Conservation (phyloP, 139 green algal species). For the Trebouxia sp. region DNA sequence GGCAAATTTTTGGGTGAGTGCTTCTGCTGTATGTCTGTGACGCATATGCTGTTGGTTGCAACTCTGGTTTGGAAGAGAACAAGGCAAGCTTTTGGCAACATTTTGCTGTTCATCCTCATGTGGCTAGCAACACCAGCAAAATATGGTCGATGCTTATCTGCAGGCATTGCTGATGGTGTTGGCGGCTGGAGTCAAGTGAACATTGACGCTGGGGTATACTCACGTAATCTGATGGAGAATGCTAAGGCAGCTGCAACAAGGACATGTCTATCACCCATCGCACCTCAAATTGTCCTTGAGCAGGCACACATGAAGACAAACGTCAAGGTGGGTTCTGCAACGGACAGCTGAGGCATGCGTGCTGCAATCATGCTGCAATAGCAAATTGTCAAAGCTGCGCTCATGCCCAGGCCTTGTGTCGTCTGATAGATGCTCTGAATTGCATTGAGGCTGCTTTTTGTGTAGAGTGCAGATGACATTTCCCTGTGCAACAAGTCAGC, state of each 20-base stretch:
- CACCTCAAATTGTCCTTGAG: slow-evolving; percentile 61
- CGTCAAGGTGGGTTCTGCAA: no score
- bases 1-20: slow-evolving; percentile 1
- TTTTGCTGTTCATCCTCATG: no score
- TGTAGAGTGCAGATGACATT: not conserved
- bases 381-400: not conserved
- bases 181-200: slow-evolving; percentile 75
- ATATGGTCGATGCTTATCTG: slow-evolving; percentile 49
- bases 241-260: slow-evolving; percentile 53
- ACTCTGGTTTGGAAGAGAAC: no score
- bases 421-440: no score
- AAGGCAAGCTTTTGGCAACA: no score
- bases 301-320: slow-evolving; percentile 49
- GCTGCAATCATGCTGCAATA: not conserved
- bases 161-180: slow-evolving; percentile 88
- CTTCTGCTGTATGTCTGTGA: not conserved
- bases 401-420: not conserved
- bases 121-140: slow-evolving; percentile 34
- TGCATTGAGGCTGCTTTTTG: not conserved
- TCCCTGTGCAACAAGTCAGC: not conserved
- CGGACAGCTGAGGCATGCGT: no score
- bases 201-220: slow-evolving; percentile 85
- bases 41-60: not conserved
- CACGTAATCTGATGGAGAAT: slow-evolving; percentile 75
- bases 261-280: slow-evolving; percentile 1